phyloP scores from a whole-genome alignment of 2,329 filamentous ascomycete species.

The Huntiella moniliformis region DNA sequence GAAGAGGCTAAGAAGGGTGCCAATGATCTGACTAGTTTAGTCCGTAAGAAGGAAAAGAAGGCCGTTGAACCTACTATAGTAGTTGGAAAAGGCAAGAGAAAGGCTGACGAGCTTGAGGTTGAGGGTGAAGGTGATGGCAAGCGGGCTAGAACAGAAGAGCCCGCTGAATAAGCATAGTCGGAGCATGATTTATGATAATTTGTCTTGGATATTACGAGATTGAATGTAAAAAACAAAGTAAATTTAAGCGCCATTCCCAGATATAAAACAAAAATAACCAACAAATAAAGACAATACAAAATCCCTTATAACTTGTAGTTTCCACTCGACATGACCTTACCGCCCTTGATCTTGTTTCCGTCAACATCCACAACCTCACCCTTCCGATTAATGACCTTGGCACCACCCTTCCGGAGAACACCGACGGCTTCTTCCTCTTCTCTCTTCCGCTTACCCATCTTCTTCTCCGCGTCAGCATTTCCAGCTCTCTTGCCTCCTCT shows the following conservation, averaged over 20 bases:
- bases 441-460: constrained; percentile 16
- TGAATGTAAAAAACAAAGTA: constrained; percentile 3
- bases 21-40: constrained; percentile 54
- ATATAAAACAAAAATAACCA: constrained; percentile 1
- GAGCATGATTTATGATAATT: background rate
- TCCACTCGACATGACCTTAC: constrained; percentile 32
- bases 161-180: constrained; percentile 3
- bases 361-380: constrained; percentile 71
- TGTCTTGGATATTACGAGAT: too few relatives aligned
- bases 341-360: constrained; percentile 50
- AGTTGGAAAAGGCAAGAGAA: constrained; percentile 27
- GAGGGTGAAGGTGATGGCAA: constrained; percentile 19
- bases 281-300: background rate
- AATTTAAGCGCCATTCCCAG: constrained; percentile 7
- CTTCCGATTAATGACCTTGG: constrained; percentile 81
- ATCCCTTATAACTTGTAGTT: constrained; percentile 38
- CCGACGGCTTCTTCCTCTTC: constrained; percentile 36
- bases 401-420: constrained; percentile 64
- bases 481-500: constrained; percentile 38
- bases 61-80: constrained; percentile 8
- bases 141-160: constrained; percentile 16
- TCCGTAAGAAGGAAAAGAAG: constrained; percentile 40
- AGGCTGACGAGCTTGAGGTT: constrained; percentile 25
- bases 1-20: constrained; percentile 57
- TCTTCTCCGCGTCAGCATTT: constrained; percentile 13